Evolutionary conservation across 176 grass and related monocot genomes (phyloP).

Genomic region (Saccharum spontaneum): DNA sequence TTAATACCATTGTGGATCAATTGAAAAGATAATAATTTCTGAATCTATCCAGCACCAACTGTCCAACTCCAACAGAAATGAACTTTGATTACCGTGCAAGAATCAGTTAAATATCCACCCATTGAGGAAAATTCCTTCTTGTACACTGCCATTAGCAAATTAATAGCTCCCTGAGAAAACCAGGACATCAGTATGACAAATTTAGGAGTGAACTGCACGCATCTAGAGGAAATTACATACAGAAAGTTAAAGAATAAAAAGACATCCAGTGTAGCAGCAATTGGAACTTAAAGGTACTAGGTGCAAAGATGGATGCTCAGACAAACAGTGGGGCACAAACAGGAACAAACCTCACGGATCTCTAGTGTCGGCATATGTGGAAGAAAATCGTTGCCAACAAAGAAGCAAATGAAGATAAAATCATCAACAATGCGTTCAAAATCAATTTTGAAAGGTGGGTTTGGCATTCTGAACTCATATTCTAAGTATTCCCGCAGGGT

Average conservation of each 20-base stretch:
- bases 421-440: slow-evolving; percentile 96
- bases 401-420: slow-evolving; percentile 99
- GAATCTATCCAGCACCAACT: neutral
- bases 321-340: slow-evolving; percentile 34
- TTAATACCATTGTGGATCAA: neutral
- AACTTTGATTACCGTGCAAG: slow-evolving; percentile 71
- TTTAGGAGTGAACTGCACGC: slow-evolving; percentile 4
- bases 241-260: slow-evolving; percentile 20
- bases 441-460: slow-evolving; percentile 81
- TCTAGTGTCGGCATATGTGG: slow-evolving; percentile 98
- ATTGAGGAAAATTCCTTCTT: slow-evolving; percentile 89
- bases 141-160: slow-evolving; percentile 96
- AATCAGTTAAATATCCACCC: slow-evolving; percentile 90
- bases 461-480: slow-evolving; percentile 93
- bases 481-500: slow-evolving; percentile 94
- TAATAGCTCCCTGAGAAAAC: slow-evolving; percentile 84
- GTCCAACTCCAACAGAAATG: neutral
- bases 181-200: slow-evolving; percentile 28
- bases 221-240: neutral
- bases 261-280: neutral
- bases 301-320: slow-evolving; percentile 1
- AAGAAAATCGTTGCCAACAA: slow-evolving; percentile 99
- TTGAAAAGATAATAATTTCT: slow-evolving; percentile 1
- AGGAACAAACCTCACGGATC: slow-evolving; percentile 86
- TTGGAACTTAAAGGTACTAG: slow-evolving; percentile 13